Conservation (phyloP, 495 filamentous ascomycete species). For the Aspergillus diversus region DNA sequence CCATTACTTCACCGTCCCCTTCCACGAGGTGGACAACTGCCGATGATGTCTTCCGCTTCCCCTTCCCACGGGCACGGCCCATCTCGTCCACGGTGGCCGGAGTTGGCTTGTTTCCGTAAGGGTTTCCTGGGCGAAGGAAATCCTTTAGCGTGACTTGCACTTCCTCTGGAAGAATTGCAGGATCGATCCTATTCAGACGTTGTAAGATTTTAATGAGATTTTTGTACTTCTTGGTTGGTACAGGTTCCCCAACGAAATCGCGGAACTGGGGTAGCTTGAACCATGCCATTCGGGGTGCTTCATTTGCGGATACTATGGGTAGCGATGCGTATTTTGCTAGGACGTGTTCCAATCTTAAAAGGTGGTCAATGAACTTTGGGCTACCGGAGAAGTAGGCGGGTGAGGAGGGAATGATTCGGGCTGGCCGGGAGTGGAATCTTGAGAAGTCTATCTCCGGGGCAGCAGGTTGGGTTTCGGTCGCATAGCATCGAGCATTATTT, state of each 20-base stretch:
- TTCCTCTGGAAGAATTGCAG: conserved; percentile 70
- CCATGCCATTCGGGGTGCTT: conserved; percentile 83
- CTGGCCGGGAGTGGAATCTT: conserved; percentile 36
- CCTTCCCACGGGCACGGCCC: conserved; percentile 76
- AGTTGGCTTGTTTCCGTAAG: conserved; percentile 60
- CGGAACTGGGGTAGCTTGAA: conserved; percentile 77
- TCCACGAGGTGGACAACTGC: conserved; percentile 88
- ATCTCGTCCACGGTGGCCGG: conserved; percentile 66
- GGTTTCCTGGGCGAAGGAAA: conserved; percentile 78
- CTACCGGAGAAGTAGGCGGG: conserved; percentile 92
- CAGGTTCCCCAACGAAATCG: conserved; percentile 70
- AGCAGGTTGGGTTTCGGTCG: conserved; percentile 36
- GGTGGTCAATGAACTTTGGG: conserved; percentile 82
- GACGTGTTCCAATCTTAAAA: conserved; percentile 71
- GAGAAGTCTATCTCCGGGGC: conserved; percentile 52
- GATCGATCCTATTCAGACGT: conserved; percentile 83
- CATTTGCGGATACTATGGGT: conserved; percentile 62
- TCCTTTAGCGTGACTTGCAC: conserved; percentile 63
- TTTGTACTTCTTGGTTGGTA: conserved; percentile 79
- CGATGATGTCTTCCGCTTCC: conserved; percentile 81
- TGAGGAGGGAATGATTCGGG: conserved; percentile 80
- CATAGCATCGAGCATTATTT: conserved; percentile 33
- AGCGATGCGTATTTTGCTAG: conserved; percentile 70
- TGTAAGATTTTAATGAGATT: conserved; percentile 74
- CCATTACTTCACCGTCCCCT: conserved; percentile 82